Percentiles rank a stretch among this genome's conserved stretches.
Conservation (phyloP, 768 basidiomycete species). For the Coprinopsis sp. region DNA sequence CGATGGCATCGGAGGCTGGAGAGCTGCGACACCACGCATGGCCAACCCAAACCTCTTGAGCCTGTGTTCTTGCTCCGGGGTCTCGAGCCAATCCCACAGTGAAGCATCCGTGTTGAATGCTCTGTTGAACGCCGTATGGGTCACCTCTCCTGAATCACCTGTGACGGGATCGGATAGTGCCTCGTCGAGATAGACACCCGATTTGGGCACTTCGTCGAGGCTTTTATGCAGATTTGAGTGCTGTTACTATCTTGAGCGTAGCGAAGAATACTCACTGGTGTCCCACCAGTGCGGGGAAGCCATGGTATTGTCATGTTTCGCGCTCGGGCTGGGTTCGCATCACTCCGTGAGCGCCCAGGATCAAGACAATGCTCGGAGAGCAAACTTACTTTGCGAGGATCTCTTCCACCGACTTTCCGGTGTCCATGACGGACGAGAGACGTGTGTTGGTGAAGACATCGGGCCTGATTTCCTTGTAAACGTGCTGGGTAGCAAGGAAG, state of each 20-base stretch:
- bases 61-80: constrained; percentile 16
- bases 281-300: constrained; percentile 20
- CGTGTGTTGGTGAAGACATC: constrained; percentile 37
- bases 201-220: constrained; percentile 28
- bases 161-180: constrained; percentile 24
- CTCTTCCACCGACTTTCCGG: constrained; percentile 23
- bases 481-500: constrained; percentile 32
- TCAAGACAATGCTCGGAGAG: too few species aligned
- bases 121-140: constrained; percentile 19
- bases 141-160: constrained; percentile 21
- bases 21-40: constrained; percentile 25
- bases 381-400: constrained; percentile 23
- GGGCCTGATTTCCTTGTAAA: constrained; percentile 33
- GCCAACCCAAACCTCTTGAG: constrained; percentile 26
- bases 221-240: constrained; percentile 8
- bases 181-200: constrained; percentile 27
- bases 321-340: neutral
- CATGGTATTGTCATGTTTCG: neutral
- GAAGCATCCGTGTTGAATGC: constrained; percentile 19
- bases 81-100: constrained; percentile 23
- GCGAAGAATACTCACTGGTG: constrained; percentile 18
- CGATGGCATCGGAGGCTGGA: constrained; percentile 20
- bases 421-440: constrained; percentile 31
- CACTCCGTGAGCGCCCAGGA: too few species aligned
- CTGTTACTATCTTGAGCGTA: neutral